Percentiles rank a stretch among this genome's conserved stretches.
Conservation (phyloP, 305 asterid species). For the Plantago rigida region DNA sequence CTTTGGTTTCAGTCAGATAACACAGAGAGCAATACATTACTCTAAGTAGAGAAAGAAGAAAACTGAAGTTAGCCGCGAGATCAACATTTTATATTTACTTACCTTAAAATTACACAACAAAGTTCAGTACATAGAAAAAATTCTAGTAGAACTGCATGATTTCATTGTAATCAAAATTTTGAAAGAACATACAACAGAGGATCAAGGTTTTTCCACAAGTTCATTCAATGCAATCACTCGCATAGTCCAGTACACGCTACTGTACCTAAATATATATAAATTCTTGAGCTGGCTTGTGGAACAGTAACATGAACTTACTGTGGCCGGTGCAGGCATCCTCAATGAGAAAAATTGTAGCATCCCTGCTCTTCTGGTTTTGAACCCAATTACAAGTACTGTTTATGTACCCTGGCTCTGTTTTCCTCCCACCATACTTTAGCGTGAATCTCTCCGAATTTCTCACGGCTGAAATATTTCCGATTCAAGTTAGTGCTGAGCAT, state of each 20-base stretch:
- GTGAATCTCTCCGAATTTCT: slow-evolving; percentile 78
- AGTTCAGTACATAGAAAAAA: slow-evolving; percentile 7
- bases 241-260: neutral
- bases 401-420: slow-evolving; percentile 76
- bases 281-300: slow-evolving; percentile 11
- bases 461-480: slow-evolving; percentile 53
- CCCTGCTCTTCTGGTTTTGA: slow-evolving; percentile 18
- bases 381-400: slow-evolving; percentile 46
- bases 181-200: slow-evolving; percentile 4
- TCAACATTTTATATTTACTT: slow-evolving; percentile 5
- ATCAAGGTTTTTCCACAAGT: slow-evolving; percentile 1
- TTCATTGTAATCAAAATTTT: slow-evolving; percentile 22
- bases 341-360: neutral
- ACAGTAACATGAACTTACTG: slow-evolving; percentile 16
- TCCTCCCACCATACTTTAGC: slow-evolving; percentile 97
- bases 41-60: neutral
- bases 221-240: neutral
- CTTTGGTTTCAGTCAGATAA: neutral
- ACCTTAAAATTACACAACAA: slow-evolving; percentile 6
- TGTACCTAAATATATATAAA: slow-evolving; percentile 6
- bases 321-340: neutral
- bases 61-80: neutral
- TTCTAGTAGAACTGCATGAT: slow-evolving; percentile 22
- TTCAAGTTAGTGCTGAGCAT: slow-evolving; percentile 5
- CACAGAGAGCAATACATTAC: neutral